A percentile compares a stretch with the other conserved stretches of the same genome.
Evolutionary conservation across 306 rosid genomes (phyloP).

Genomic region (Citrullus amarus): DNA sequence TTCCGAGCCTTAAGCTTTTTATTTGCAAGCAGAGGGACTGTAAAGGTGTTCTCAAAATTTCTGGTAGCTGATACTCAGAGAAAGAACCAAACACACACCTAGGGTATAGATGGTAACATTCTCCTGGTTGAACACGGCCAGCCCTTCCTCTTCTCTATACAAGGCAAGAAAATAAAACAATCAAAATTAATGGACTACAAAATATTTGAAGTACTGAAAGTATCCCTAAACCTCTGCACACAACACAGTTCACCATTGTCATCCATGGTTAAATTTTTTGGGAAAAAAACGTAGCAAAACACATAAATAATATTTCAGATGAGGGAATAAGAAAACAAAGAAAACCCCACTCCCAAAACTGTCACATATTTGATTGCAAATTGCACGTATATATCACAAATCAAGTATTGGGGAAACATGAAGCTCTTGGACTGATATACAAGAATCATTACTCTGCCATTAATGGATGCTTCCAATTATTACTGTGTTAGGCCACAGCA

Average conservation of each 20-base stretch:
- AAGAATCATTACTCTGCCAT: not conserved
- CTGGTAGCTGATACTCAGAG: slow-evolving; percentile 86
- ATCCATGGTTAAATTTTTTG: not conserved
- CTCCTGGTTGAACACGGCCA: slow-evolving; percentile 96
- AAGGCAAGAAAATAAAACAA: slow-evolving; percentile 12
- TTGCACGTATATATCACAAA: not conserved
- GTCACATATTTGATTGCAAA: not conserved
- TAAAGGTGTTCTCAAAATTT: slow-evolving; percentile 91
- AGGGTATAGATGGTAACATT: slow-evolving; percentile 88
- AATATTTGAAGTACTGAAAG: slow-evolving; percentile 5
- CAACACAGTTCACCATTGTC: not conserved
- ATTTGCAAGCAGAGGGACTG: slow-evolving; percentile 97
- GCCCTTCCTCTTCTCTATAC: slow-evolving; percentile 97
- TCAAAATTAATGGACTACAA: slow-evolving; percentile 8
- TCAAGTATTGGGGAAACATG: not conserved
- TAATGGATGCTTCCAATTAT: not conserved
- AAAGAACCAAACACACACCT: slow-evolving; percentile 74
- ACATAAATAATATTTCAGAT: not conserved
- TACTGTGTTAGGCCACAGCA: not conserved
- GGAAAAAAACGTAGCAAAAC: not conserved
- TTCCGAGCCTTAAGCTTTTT: slow-evolving; percentile 84
- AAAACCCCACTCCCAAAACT: not conserved
- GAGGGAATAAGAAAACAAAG: not conserved
- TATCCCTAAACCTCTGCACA: not conserved
- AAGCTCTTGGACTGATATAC: not conserved